Evolutionary conservation across 345 rosid genomes (phyloP), one percentile per base, ranked within the genome.

Genomic region (Euclidium syriacum): DNA sequence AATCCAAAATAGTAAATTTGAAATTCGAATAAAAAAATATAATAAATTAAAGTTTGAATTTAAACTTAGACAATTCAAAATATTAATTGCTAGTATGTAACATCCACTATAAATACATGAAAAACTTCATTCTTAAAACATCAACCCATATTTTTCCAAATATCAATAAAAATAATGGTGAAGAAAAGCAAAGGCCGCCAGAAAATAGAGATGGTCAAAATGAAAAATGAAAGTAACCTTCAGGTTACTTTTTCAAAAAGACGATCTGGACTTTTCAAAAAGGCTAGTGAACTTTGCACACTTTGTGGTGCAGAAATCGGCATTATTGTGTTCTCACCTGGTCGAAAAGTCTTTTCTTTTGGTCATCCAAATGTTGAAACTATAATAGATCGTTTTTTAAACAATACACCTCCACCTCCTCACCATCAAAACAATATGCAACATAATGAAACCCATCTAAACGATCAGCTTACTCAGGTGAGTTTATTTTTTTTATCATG

Each of bases 321-420:
- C 5, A 10, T 60, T 4, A 38, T 72, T 30, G 52, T 72, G 5
- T 65, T 50, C 0, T 72, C 71, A 8, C 65, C 75, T 0, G 30
- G 65, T 41, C 9, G 40, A 15, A 86, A 86, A 73, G 70, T 75
- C 5, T 84, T 75, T 67, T 80, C 87, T 39, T 86, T 84, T 20
- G 88, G 87, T 4, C 81, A 85, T 62, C 84, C 84, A 5, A 41
- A 61, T 7, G 85, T 81, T 7, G 79, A 86, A 3, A 40, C 75
- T 8, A 29, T 78, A 1, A 9, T 82, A 0, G 58, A 79, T 2
- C 74, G 74, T 0, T 88, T 73, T 36, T 62, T 81, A 16, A 44
- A 55, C 47, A 53, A 54, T 6, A 69, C 32, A 17, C 59, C 23
- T 16, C 47, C 32, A 32, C 19, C 43, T 8, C n/a, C 34, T 18